Evolutionary conservation across 1,284 basidiomycete species (phyloP), one percentile per base, ranked within the genome.

Genomic region (Puccinia hordei): DNA sequence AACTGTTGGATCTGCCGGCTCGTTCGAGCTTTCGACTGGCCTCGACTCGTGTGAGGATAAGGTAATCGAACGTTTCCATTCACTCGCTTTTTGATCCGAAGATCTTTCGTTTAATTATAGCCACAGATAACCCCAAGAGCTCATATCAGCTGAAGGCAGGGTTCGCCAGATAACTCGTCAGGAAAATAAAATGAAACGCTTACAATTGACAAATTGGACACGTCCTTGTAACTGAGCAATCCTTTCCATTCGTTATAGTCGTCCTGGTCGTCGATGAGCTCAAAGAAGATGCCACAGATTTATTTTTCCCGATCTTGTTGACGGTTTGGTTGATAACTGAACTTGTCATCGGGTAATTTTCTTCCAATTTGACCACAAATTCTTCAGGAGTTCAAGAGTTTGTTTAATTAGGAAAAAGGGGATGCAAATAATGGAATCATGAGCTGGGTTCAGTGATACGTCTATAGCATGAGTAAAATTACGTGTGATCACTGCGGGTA

Each of bases 251-350:
- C 6, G 49, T 38, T 74, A n/a, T n/a, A n/a, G 17, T n/a, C 4
- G 49, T 38, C 61, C 5, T 59, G n/a, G 73, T 44, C 15, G 55
- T 61, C 24, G n/a, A 33, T 44, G 46, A 17, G 63, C 27, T 68
- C n/a, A 49, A 33, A 6, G 35, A 49, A 35, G 49, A 53, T 1
- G 68, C 19, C 12, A 35, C 6, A 41, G 71, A 15, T 44, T 57
- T 73, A 10, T 35, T 57, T n/a, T 71, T 71, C 9, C 68, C 77
- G 19, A 79, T 72, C 61, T 79, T 79, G 38, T 72, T 71, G 35
- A 68, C 77, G 13, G 77, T 69, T 61, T 68, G 77, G 33, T 79
- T 79, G 33, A 79, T 79, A 15, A 79, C 68, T 12, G 77, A 41
- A 44, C 77, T 79, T 15, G 77, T 79, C 68, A 79, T 72, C 4